Conservation (phyloP, 257 asterid genomes). For the Echites panduratus region DNA sequence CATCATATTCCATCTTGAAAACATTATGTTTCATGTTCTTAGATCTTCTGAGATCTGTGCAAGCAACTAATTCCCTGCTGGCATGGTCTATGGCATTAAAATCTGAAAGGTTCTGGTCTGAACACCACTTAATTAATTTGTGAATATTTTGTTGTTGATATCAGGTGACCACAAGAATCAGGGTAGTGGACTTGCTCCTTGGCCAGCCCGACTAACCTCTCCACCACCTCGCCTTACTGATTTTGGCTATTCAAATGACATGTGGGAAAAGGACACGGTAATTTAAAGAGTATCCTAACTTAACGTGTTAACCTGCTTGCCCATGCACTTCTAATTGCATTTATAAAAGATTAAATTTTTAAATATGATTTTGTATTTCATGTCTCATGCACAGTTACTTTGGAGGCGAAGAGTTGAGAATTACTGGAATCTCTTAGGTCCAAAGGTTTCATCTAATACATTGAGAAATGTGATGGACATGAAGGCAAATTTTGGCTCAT, state of each 20-base stretch:
- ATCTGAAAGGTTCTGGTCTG: neutral
- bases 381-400: slow-evolving; percentile 46
- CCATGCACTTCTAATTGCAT: slow-evolving; percentile 5
- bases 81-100: neutral
- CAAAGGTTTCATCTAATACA: slow-evolving; percentile 64
- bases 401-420: slow-evolving; percentile 81
- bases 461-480: slow-evolving; percentile 90
- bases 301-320: slow-evolving; percentile 8
- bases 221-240: slow-evolving; percentile 98
- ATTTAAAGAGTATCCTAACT: slow-evolving; percentile 1
- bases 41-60: neutral
- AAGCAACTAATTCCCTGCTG: neutral
- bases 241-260: slow-evolving; percentile 84
- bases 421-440: slow-evolving; percentile 68
- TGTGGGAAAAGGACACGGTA: slow-evolving; percentile 89
- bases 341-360: slow-evolving; percentile 4
- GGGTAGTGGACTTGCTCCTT: slow-evolving; percentile 90
- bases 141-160: slow-evolving; percentile 17
- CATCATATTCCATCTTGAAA: neutral
- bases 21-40: neutral
- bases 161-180: slow-evolving; percentile 77
- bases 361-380: slow-evolving; percentile 11
- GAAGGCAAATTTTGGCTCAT: slow-evolving; percentile 94
- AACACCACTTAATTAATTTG: neutral
- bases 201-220: slow-evolving; percentile 87